Base-by-base conservation (phyloP, 495 filamentous ascomycete genomes). In the Astrothelium macrocarpum region DNA sequence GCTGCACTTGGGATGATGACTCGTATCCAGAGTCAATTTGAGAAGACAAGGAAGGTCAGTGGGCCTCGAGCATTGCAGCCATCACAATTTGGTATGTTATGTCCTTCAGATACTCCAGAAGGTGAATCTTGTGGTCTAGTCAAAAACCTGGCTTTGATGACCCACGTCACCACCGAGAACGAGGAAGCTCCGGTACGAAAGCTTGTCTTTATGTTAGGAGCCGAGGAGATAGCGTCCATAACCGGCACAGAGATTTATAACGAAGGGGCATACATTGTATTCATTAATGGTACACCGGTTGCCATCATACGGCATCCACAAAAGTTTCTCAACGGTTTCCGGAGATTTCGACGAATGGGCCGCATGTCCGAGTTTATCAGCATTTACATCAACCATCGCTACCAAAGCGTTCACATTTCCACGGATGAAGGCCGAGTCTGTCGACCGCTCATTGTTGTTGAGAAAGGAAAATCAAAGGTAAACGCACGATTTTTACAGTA, bases 1-100 rank as follows among this genome's bases (percentile, higher is more conserved):
- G 90, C 88, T 68, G 95, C 95, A 12, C 82, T 99, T n/a, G 95
- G 95, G 62, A 97, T 97, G 95, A 97, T 99, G 95, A 97, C 95
- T 12, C 85, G 94, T 69, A 97, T 97, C 68, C 92, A 86, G 77
- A 95, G 89, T 82, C 94, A 97, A 78, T 97, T 99, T 72, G 94
- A 97, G 72, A 97, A 97, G 80, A 96, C 93, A 1, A 78, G 94
- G 67, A 99, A 99, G 73, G 90, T 99, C 66, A 88, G 85, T 71
- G 95, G 95, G 62, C 94, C 94, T 68, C 86, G 94, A 80, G 94
- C 95, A 11, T 79, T 99, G 18, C 94, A 99, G 72, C 90, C 94
- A 11, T 97, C 95, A 0, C 91, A 97, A 66, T 99, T 96, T 75
- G 94, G 94, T 64, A 94, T 99, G 90, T 79, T 99, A 25, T 99